Percentiles rank a stretch among this genome's conserved stretches.
Conservation (phyloP, 108 stramenopile species). For the Mediolabrus comicus region DNA sequence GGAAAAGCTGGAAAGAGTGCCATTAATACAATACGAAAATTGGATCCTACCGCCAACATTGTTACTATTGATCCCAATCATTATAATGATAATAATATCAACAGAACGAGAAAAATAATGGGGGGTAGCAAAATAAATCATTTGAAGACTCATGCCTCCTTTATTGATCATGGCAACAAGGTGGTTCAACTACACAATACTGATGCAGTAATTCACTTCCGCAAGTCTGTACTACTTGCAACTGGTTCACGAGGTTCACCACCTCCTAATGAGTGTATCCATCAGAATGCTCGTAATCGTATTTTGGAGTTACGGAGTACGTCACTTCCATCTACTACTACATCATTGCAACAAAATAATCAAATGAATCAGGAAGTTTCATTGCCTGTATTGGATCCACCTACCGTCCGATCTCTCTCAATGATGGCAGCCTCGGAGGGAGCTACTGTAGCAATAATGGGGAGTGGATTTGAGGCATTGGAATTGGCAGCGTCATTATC, state of each 20-base stretch:
- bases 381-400: conserved; percentile 38
- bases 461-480: conserved; percentile 81
- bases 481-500: conserved; percentile 64
- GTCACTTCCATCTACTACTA: conserved; percentile 1
- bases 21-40: conserved; percentile 15
- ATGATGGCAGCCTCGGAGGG: conserved; percentile 57
- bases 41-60: conserved; percentile 36
- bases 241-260: conserved; percentile 82
- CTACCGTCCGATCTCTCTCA: conserved; percentile 37
- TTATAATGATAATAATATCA: background rate
- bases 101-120: background rate
- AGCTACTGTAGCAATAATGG: conserved; percentile 66
- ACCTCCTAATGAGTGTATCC: conserved; percentile 65
- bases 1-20: conserved; percentile 45
- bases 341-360: background rate
- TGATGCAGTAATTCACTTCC: conserved; percentile 46
- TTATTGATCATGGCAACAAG: conserved; percentile 26
- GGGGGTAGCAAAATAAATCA: background rate
- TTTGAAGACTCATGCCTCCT: conserved; percentile 22
- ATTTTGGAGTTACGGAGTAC: conserved; percentile 69
- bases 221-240: conserved; percentile 73
- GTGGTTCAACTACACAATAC: conserved; percentile 12
- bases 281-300: conserved; percentile 42
- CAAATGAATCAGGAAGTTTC: conserved; percentile 9
- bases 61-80: conserved; percentile 40